These are phyloP conservation scores for Fonsecaea nubica DNA, from an alignment of 2,329 filamentous ascomycete species.

Conservation along the genomic window DNA sequence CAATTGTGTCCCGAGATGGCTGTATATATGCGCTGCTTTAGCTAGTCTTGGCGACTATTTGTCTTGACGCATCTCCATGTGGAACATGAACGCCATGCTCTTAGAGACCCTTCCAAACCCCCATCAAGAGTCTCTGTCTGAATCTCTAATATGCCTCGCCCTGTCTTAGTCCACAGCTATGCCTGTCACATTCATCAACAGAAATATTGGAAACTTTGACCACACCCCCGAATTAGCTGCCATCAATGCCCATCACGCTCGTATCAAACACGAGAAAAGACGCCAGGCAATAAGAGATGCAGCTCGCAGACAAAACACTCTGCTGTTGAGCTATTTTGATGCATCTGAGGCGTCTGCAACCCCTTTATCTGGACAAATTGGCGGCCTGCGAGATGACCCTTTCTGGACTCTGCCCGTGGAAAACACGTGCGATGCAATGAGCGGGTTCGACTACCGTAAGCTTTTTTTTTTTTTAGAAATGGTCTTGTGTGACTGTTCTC, in stretches of 20 bases:
- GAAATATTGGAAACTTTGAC: conserved; percentile 9
- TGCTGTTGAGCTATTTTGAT: conserved; percentile 12
- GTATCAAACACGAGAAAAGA: conserved; percentile 12
- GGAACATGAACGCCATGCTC: too few relatives aligned
- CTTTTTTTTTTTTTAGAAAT: too few relatives aligned
- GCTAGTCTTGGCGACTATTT: too few relatives aligned
- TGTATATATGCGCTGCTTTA: too few relatives aligned
- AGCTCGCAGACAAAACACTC: background rate
- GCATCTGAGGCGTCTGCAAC: background rate
- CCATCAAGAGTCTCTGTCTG: too few relatives aligned
- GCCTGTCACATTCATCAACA: conserved; percentile 21
- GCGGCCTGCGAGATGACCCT: conserved; percentile 20
- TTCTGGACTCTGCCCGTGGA: conserved; percentile 23
- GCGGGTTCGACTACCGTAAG: conserved; percentile 15
- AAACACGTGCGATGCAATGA: conserved; percentile 16
- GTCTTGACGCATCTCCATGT: too few relatives aligned
- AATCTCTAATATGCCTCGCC: background rate
- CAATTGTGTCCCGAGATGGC: too few relatives aligned
- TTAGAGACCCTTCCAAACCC: too few relatives aligned
- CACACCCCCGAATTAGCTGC: conserved; percentile 2
- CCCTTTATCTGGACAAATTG: conserved; percentile 4
- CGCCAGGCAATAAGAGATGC: conserved; percentile 2
- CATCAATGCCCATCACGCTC: conserved; percentile 18
- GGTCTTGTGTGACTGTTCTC: background rate
- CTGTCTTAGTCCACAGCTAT: background rate